phyloP scores from a whole-genome alignment of 441 rosid genomes.

The Capsella rubella region DNA sequence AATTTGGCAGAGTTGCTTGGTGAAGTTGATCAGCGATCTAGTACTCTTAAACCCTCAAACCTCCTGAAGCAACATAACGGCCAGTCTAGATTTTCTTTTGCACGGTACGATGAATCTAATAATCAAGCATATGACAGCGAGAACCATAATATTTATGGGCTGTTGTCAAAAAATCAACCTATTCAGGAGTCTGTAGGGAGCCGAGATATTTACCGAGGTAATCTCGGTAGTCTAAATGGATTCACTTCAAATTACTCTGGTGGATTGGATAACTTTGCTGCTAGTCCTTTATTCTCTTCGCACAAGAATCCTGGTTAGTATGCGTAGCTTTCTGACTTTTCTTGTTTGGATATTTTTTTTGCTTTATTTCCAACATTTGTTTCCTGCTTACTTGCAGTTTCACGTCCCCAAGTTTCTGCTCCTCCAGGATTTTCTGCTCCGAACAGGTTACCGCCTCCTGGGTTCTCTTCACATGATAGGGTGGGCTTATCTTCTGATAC shows the following conservation, averaged over 20 bases:
- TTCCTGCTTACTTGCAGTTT: constrained; percentile 48
- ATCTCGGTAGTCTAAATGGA: constrained; percentile 56
- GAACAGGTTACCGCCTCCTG: constrained; percentile 93
- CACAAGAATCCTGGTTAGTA: constrained; percentile 68
- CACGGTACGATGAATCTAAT: constrained; percentile 72
- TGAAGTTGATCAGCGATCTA: constrained; percentile 60
- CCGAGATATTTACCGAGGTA: constrained; percentile 54
- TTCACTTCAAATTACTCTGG: constrained; percentile 58
- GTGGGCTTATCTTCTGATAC: constrained; percentile 62
- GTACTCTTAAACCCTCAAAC: constrained; percentile 55
- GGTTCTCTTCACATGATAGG: constrained; percentile 83
- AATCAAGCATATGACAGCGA: constrained; percentile 53
- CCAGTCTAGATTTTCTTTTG: constrained; percentile 97
- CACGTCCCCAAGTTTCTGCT: constrained; percentile 81
- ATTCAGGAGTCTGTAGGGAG: constrained; percentile 55
- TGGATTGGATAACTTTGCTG: constrained; percentile 52
- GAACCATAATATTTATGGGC: constrained; percentile 50
- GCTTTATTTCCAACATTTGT: background rate
- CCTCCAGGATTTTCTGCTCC: constrained; percentile 96
- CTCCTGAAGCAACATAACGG: constrained; percentile 68
- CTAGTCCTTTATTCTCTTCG: constrained; percentile 57
- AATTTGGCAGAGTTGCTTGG: constrained; percentile 67
- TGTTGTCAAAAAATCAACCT: constrained; percentile 50
- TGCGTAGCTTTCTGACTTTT: constrained; percentile 14
- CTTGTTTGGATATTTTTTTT: constrained; percentile 15